Conservation (phyloP, 345 rosid species). For the Mangifera indica region DNA sequence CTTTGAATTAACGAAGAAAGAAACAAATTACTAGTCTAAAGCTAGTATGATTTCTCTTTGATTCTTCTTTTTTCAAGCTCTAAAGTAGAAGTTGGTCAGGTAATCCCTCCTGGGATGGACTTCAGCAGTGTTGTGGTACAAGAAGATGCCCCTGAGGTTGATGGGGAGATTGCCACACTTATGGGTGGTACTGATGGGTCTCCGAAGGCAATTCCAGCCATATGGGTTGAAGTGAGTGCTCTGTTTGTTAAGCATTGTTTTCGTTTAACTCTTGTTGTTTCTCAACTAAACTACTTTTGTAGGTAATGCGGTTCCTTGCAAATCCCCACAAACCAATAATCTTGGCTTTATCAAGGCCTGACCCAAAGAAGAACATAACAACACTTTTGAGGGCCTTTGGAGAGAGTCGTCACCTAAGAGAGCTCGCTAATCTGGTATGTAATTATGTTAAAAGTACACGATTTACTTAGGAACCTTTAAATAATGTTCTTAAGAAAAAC, state of each 20-base stretch:
- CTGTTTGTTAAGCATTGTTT: slow-evolving; percentile 1
- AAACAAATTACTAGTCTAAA: not conserved
- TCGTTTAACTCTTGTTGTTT: not conserved
- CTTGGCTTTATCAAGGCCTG: slow-evolving; percentile 94
- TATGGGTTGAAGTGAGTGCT: slow-evolving; percentile 86
- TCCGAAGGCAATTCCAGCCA: slow-evolving; percentile 82
- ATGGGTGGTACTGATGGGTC: slow-evolving; percentile 56
- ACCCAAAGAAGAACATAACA: slow-evolving; percentile 94
- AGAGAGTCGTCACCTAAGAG: slow-evolving; percentile 83
- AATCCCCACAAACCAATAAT: slow-evolving; percentile 97
- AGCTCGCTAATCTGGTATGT: slow-evolving; percentile 92
- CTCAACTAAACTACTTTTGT: slow-evolving; percentile 15
- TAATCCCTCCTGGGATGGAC: slow-evolving; percentile 99
- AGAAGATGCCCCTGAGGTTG: slow-evolving; percentile 78
- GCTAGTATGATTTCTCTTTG: slow-evolving; percentile 3
- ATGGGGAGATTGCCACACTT: slow-evolving; percentile 64
- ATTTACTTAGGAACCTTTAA: not conserved
- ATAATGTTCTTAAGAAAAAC: not conserved
- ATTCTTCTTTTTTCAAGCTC: slow-evolving; percentile 8
- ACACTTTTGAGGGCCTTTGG: slow-evolving; percentile 94
- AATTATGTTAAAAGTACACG: not conserved
- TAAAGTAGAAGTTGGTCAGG: slow-evolving; percentile 42
- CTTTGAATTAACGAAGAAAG: not conserved
- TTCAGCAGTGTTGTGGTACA: slow-evolving; percentile 87
- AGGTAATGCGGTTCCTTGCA: slow-evolving; percentile 91